Base-by-base conservation (phyloP, 2,329 filamentous ascomycete genomes). In the Daldinia sp. region DNA sequence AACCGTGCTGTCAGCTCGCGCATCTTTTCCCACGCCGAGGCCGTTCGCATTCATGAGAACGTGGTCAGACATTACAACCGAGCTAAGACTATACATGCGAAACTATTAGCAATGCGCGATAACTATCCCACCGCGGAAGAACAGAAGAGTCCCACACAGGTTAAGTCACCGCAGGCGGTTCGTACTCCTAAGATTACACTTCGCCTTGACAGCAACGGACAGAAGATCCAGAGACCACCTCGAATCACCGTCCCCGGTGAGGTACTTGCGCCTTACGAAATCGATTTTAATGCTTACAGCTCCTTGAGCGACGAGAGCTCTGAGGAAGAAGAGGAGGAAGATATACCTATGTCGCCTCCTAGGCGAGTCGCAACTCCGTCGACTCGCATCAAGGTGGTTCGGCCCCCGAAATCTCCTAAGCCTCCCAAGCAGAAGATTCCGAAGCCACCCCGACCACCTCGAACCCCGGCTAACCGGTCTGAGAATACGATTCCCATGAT, bases 241-340 rank as follows among this genome's bases (percentile, higher is more conserved):
- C 83, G 86, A 46, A 90, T 91, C 51, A 90, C 88, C 1, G 88
- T 91, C 10, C 89, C 89, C 1, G 89, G 89, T 50, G 88, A 91
- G 75, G 89, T 91, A 7, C 81, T 90, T 53, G 88, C 89, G 1
- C 89, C 89, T 0, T 90, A 90, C 73, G 89, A 91, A 62, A 79
- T 90, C 26, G 87, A 89, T 65, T 89, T 89, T 75, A 87, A 89
- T 58, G 82, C 84, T 0, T 88, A 85, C 65, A 86, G 81, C 53
- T 86, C 85, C 23, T 83, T 84, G 13, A 86, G 82, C 71, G 86
- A 87, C 20, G 83, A 84, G 42, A 86, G 84, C 75, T 86, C 84
- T 1, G 85, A 64, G 18, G 63, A 64, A 12, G 65, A 68, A 7
- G 67, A 67, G 23, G 68, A 63, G 26, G 65, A 63, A 30, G 64